These are phyloP conservation scores for Komagataella mondaviorum DNA, from an alignment of 805 yeast genomes.

Conservation along the genomic window DNA sequence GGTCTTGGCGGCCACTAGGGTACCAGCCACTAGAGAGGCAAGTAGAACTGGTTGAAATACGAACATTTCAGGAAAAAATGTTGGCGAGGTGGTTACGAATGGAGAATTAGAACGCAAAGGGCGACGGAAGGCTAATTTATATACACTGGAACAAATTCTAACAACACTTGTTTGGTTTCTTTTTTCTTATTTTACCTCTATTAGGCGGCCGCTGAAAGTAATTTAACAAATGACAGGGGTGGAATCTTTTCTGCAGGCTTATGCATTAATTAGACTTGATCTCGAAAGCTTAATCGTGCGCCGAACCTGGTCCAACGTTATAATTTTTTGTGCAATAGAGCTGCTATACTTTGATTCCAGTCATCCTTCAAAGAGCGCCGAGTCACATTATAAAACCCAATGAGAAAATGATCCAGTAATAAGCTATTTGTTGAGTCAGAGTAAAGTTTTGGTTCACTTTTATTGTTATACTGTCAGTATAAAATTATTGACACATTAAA, in stretches of 20 bases:
- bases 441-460: too few relatives aligned
- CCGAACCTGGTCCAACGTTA: too few relatives aligned
- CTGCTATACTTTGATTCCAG: neutral
- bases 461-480: too few relatives aligned
- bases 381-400: too few relatives aligned
- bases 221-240: neutral
- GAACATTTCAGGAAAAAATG: neutral
- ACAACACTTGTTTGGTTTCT: neutral
- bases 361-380: too few relatives aligned
- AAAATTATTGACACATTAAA: neutral
- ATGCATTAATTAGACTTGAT: neutral
- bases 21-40: neutral
- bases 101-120: neutral
- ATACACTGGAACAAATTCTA: neutral
- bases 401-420: too few relatives aligned
- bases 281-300: neutral
- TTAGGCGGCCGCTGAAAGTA: neutral
- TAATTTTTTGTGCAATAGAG: too few relatives aligned
- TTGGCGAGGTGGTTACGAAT: neutral
- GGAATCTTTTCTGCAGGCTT: neutral
- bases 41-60: neutral
- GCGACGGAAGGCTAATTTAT: too few relatives aligned
- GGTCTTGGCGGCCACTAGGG: slow-evolving; percentile 24
- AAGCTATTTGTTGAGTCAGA: too few relatives aligned
- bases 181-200: neutral